Percentiles rank a stretch among this genome's conserved stretches.
phyloP scores from a whole-genome alignment of 306 rosid genomes.

The Argentina anserina region DNA sequence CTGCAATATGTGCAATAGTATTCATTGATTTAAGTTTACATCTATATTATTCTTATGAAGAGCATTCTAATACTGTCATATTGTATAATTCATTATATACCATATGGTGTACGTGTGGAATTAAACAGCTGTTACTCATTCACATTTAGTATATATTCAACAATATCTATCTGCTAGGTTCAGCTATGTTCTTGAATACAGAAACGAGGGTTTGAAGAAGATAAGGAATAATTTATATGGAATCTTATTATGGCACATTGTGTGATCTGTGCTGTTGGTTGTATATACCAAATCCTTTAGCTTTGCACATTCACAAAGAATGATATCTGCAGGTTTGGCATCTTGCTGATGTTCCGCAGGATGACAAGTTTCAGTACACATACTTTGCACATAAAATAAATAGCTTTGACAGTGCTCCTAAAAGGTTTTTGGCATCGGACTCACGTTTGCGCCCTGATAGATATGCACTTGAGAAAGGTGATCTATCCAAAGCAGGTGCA shows the following conservation, averaged over 20 bases:
- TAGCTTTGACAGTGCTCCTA: constrained; percentile 82
- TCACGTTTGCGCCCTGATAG: constrained; percentile 94
- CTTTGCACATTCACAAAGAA: neutral
- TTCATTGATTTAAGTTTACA: neutral
- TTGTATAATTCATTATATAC: neutral
- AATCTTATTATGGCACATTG: neutral
- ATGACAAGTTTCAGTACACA: constrained; percentile 80
- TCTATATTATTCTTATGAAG: neutral
- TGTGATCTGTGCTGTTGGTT: neutral
- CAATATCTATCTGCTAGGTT: neutral
- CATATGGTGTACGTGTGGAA: neutral
- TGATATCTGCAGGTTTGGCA: constrained; percentile 71
- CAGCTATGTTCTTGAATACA: neutral
- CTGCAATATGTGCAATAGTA: neutral
- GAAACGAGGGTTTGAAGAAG: constrained; percentile 5
- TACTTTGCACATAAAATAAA: constrained; percentile 84
- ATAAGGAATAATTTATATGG: neutral
- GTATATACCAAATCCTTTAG: neutral
- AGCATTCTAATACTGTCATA: neutral
- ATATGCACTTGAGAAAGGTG: constrained; percentile 82
- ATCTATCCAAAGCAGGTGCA: constrained; percentile 76
- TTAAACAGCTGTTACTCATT: neutral
- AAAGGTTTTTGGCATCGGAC: constrained; percentile 73
- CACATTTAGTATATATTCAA: neutral
- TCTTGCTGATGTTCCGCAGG: constrained; percentile 64